A percentile compares a stretch with the other conserved stretches of the same genome.
These are phyloP conservation scores for Metschnikowia dekortorum DNA, from an alignment of 805 yeast species.

Conservation along the genomic window DNA sequence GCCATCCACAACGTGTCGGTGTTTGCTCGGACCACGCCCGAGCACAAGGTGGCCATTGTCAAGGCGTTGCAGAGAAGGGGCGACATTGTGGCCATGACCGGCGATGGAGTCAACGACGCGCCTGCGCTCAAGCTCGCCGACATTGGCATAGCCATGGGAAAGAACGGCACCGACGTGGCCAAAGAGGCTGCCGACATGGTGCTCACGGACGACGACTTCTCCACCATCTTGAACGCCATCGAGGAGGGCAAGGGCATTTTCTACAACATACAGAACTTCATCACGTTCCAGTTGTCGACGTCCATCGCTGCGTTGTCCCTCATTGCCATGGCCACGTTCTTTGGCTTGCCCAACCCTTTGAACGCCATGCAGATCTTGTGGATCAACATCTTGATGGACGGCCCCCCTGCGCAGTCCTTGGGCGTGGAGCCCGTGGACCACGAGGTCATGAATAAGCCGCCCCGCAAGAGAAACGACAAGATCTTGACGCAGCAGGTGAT, in stretches of 20 bases:
- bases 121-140: slow-evolving; percentile 97
- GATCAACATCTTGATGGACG: slow-evolving; percentile 98
- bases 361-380: slow-evolving; percentile 98
- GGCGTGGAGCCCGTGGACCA: slow-evolving; percentile 98
- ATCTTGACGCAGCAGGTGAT: slow-evolving; percentile 70
- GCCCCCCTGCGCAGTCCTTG: slow-evolving; percentile 96
- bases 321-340: slow-evolving; percentile 80
- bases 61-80: slow-evolving; percentile 87
- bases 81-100: slow-evolving; percentile 98
- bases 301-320: slow-evolving; percentile 91
- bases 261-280: slow-evolving; percentile 88
- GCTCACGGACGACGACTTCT: slow-evolving; percentile 92
- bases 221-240: slow-evolving; percentile 88
- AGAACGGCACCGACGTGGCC: slow-evolving; percentile 96
- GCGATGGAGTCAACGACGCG: slow-evolving; percentile 98
- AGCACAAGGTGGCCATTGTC: slow-evolving; percentile 86
- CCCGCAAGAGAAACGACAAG: slow-evolving; percentile 81
- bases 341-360: slow-evolving; percentile 87
- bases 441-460: slow-evolving; percentile 95
- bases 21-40: slow-evolving; percentile 94
- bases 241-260: slow-evolving; percentile 98
- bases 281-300: slow-evolving; percentile 93
- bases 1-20: slow-evolving; percentile 80
- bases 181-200: slow-evolving; percentile 99
- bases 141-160: slow-evolving; percentile 92